These are phyloP conservation scores for Botryosphaeria dothidea DNA, from an alignment of 2,329 filamentous ascomycete genomes.

Conservation along the genomic window DNA sequence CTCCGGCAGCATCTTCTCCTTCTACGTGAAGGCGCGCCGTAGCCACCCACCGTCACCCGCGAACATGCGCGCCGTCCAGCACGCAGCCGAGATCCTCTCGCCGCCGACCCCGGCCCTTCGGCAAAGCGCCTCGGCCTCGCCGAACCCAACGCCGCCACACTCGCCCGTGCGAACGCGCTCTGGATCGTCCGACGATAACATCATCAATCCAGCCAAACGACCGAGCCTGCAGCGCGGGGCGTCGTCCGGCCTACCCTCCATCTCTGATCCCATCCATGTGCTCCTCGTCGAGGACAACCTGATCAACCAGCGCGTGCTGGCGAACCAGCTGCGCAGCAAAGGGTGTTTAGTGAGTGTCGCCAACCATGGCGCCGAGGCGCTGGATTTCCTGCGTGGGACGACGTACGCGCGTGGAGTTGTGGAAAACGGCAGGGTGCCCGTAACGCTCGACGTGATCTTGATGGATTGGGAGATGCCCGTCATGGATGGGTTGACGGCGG, in stretches of 20 bases:
- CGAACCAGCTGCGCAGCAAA: slow-evolving; percentile 33
- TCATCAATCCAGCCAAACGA: not conserved
- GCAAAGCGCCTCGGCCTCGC: not conserved
- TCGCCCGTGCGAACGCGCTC: not conserved
- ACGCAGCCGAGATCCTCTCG: not conserved
- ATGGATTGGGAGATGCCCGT: slow-evolving; percentile 43
- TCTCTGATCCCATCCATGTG: slow-evolving; percentile 22
- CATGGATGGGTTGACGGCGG: slow-evolving; percentile 39
- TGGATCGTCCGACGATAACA: not conserved
- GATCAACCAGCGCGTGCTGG: slow-evolving; percentile 38
- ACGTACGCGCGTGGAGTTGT: not conserved
- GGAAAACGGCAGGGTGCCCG: not conserved
- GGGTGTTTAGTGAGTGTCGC: slow-evolving; percentile 34
- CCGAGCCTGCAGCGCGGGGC: not conserved
- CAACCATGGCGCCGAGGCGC: slow-evolving; percentile 34
- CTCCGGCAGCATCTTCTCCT: slow-evolving; percentile 44
- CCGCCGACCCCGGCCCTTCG: not conserved
- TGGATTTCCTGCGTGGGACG: slow-evolving; percentile 31
- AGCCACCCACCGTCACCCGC: slow-evolving; percentile 19
- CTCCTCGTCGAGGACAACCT: slow-evolving; percentile 40
- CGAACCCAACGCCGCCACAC: not conserved
- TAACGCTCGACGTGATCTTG: slow-evolving; percentile 33
- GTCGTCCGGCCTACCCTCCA: not conserved
- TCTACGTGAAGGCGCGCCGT: slow-evolving; percentile 43
- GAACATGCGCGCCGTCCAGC: too few relatives aligned